Evolutionary conservation across 2,329 filamentous ascomycete species (phyloP), one percentile per base, ranked within the genome.

Genomic region (Aspergillus clavatus): DNA sequence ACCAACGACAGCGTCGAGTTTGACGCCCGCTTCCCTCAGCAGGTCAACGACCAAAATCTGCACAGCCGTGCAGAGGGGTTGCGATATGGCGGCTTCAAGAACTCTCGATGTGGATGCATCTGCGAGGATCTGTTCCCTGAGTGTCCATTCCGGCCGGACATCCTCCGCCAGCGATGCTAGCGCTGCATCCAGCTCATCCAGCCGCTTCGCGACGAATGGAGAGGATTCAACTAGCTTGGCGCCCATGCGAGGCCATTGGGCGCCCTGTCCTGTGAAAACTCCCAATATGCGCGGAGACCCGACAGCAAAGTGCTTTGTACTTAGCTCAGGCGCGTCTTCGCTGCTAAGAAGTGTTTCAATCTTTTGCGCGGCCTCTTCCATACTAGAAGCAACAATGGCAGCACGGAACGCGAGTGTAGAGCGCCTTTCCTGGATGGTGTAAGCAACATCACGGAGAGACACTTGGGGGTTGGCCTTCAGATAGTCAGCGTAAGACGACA

Each of bases 251-350:
- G 45, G 10, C 54, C 59, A 68, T 18, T 67, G 63, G 8, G 65
- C 63, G 1, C 65, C 65, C 40, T 68, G 65, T 1, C 65, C 65
- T 2, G 63, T 67, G 46, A 66, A 68, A 11, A 66, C 42, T 11
- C 24, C 24, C 7, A 27, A 11, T 24, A 65, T 60, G 0, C 42
- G 50, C 14, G 24, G 7, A 7, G 7, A 27, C 4, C 7, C 7
- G 12, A 11, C 12, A 2, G 2, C 7, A 27, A 8, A 8, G 7
- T 29, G 27, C 14, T n/a, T n/a, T n/a, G n/a, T n/a, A n/a, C n/a
- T n/a, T n/a, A n/a, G n/a, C n/a, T n/a, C n/a, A n/a, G n/a, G n/a
- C n/a, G n/a, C n/a, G n/a, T n/a, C n/a, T n/a, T n/a, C n/a, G n/a
- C n/a, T n/a, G n/a, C n/a, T n/a, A n/a, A 26, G 23, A 5, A 26